phyloP scores from a whole-genome alignment of 169 alveolate genomes.

The Babesia caballi region DNA sequence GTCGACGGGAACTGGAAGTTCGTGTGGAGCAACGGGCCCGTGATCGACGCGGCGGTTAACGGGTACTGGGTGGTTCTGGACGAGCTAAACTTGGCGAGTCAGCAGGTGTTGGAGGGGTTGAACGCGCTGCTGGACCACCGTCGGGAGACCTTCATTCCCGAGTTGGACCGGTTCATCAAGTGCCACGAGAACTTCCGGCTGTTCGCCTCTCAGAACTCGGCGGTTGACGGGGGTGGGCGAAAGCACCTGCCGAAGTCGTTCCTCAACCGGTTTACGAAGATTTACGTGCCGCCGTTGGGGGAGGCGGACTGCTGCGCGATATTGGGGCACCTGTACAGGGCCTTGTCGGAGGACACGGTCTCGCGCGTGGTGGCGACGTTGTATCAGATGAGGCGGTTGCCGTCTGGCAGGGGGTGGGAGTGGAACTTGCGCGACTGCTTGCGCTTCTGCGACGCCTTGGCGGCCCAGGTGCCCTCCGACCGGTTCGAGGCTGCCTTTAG shows the following conservation, averaged over 20 bases:
- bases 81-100: constrained; percentile 98
- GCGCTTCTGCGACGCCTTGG: constrained; percentile 24
- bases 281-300: constrained; percentile 85
- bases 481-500: constrained; percentile 19
- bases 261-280: constrained; percentile 95
- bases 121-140: constrained; percentile 98
- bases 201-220: constrained; percentile 99
- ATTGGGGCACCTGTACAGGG: constrained; percentile 73
- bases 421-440: constrained; percentile 47
- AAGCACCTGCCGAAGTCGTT: constrained; percentile 98
- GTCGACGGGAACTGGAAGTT: constrained; percentile 50
- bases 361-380: neutral
- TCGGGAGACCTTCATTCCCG: constrained; percentile 95
- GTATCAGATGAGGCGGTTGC: constrained; percentile 46
- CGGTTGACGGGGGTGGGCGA: constrained; percentile 95
- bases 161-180: constrained; percentile 86
- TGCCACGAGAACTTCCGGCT: constrained; percentile 94
- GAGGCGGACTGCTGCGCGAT: constrained; percentile 83
- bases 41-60: constrained; percentile 91
- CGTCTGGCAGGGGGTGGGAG: constrained; percentile 30
- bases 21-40: constrained; percentile 97
- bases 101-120: constrained; percentile 98
- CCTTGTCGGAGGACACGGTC: neutral
- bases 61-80: constrained; percentile 99
- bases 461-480: neutral